Percentiles rank a stretch among this genome's conserved stretches.
Conservation (phyloP, 2,329 filamentous ascomycete species). For the Sporothrix humicola region DNA sequence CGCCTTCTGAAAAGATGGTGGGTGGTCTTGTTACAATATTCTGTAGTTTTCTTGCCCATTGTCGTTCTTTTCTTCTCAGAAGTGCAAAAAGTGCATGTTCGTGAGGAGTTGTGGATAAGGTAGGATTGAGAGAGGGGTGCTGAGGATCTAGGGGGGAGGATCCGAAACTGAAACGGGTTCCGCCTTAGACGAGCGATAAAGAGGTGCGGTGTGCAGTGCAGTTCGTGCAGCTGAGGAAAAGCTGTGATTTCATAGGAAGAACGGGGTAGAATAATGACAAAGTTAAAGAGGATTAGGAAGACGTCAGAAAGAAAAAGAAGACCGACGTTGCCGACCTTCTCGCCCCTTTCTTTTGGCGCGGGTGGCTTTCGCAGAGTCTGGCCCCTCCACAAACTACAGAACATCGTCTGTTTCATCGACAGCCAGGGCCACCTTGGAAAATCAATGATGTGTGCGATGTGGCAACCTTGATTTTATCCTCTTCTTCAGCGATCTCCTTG, state of each 20-base stretch:
- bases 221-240: background rate
- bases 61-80: background rate
- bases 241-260: background rate
- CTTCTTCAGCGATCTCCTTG: background rate
- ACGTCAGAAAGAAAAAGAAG: background rate
- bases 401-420: slow-evolving; percentile 25
- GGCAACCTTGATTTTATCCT: background rate
- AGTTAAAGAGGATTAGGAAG: background rate
- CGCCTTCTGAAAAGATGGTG: background rate
- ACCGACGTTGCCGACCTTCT: background rate
- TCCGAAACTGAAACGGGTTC: slow-evolving; percentile 23
- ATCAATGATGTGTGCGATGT: background rate
- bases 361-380: background rate
- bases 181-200: slow-evolving; percentile 20
- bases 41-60: background rate
- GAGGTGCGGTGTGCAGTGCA: background rate
- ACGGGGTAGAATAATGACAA: no score
- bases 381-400: slow-evolving; percentile 5
- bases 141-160: slow-evolving; percentile 16
- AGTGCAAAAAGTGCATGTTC: background rate
- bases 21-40: background rate
- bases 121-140: slow-evolving; percentile 22
- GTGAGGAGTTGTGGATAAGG: background rate
- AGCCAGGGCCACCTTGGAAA: background rate
- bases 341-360: background rate